phyloP scores from a whole-genome alignment of 108 stramenopile species.

The Cylindrotheca fusiformis region DNA sequence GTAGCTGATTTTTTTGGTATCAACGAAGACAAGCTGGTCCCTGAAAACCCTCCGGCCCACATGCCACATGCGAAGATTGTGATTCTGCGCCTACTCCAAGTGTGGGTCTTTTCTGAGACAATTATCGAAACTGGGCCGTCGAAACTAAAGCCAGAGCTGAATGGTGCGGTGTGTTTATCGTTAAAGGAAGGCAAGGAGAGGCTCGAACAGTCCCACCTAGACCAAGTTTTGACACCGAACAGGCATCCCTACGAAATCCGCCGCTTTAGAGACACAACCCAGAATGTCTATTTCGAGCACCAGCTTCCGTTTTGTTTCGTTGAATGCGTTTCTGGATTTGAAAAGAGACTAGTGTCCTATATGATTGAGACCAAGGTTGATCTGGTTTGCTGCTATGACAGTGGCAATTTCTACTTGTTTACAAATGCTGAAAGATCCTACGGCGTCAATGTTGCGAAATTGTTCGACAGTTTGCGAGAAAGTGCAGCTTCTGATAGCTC shows the following conservation, averaged over 20 bases:
- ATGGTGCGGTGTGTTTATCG: slow-evolving; percentile 14
- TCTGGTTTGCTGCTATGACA: slow-evolving; percentile 28
- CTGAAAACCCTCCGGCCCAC: slow-evolving; percentile 45
- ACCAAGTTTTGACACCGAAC: slow-evolving; percentile 47
- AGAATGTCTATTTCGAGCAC: slow-evolving; percentile 42
- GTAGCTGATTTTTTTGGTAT: slow-evolving; percentile 60
- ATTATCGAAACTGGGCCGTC: slow-evolving; percentile 44
- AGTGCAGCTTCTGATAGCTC: background rate
- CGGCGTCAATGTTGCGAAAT: background rate
- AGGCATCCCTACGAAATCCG: slow-evolving; percentile 53
- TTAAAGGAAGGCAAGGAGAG: background rate
- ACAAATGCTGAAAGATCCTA: background rate
- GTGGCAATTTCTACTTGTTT: slow-evolving; percentile 13
- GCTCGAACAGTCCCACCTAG: slow-evolving; percentile 33
- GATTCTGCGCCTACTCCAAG: slow-evolving; percentile 59
- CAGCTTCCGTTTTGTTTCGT: slow-evolving; percentile 6
- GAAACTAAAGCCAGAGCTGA: slow-evolving; percentile 1
- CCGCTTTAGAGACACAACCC: slow-evolving; percentile 24
- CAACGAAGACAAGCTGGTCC: slow-evolving; percentile 24
- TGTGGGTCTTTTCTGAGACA: slow-evolving; percentile 76
- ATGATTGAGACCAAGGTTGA: slow-evolving; percentile 45
- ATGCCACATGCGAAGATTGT: slow-evolving; percentile 62
- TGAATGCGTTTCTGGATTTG: slow-evolving; percentile 27
- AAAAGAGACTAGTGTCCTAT: slow-evolving; percentile 57
- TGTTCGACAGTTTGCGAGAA: background rate